Evolutionary conservation across 2,329 filamentous ascomycete species (phyloP).

Genomic region (Lasiodiplodia hormozganensis): DNA sequence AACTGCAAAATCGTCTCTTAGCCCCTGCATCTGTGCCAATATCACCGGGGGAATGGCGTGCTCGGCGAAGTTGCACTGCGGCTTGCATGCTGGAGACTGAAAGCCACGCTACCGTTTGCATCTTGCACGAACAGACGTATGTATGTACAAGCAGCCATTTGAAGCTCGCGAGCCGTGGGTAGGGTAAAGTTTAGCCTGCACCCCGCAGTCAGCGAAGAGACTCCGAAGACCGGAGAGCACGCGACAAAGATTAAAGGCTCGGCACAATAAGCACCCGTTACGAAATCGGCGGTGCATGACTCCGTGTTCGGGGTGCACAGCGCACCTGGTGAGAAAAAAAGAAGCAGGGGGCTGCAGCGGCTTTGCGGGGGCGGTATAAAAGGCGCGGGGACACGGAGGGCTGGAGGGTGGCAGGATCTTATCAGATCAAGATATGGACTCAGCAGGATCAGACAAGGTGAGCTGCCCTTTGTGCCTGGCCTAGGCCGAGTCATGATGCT

Average conservation of each 20-base stretch:
- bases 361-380: constrained; percentile 21
- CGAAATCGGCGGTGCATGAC: constrained; percentile 8
- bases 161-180: background rate
- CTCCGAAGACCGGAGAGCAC: constrained; percentile 19
- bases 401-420: background rate
- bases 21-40: background rate
- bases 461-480: constrained; percentile 9
- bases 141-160: too few relatives aligned
- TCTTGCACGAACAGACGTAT: background rate
- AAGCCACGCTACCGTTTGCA: background rate
- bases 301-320: constrained; percentile 21
- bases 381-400: background rate
- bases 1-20: background rate
- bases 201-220: background rate
- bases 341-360: constrained; percentile 3
- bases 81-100: background rate
- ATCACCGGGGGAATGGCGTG: background rate
- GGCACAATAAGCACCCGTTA: constrained; percentile 3
- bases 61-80: background rate
- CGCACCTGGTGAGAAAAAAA: constrained; percentile 9
- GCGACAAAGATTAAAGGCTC: background rate
- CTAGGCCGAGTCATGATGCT: constrained; percentile 25
- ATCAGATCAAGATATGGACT: constrained; percentile 19
- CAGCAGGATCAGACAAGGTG: constrained; percentile 8
- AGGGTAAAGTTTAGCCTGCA: background rate